Conservation (phyloP, 176 grass and related monocot genomes). For the Triticum dicoccoides region DNA sequence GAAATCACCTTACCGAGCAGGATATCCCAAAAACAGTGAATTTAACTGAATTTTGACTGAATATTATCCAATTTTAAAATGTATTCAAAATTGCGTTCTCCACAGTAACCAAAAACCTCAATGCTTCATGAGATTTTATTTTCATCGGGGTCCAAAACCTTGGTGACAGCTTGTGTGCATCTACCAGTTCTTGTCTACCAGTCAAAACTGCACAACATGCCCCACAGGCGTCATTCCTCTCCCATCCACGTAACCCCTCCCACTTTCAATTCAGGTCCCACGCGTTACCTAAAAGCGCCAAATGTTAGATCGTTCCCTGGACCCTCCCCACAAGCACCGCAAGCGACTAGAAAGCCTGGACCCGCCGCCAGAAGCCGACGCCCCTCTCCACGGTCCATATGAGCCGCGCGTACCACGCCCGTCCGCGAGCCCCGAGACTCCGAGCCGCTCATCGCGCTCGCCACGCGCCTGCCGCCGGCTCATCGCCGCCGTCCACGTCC, state of each 20-base stretch:
- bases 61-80: no score
- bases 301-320: not conserved
- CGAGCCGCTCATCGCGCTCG: constrained; percentile 7
- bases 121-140: no score
- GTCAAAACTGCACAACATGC: constrained; percentile 35
- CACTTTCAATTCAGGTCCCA: constrained; percentile 22
- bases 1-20: no score
- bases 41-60: no score
- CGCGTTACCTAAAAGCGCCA: constrained; percentile 33
- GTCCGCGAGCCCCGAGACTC: constrained; percentile 32
- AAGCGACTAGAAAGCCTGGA: not conserved
- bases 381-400: not conserved
- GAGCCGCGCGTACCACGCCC: constrained; percentile 18
- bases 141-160: no score
- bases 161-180: constrained; percentile 18
- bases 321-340: not conserved
- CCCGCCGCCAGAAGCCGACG: not conserved
- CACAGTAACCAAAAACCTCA: no score
- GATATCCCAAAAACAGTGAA: no score
- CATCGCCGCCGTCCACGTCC: constrained; percentile 44
- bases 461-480: constrained; percentile 20
- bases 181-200: constrained; percentile 16
- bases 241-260: constrained; percentile 39
- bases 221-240: constrained; percentile 5
- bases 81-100: no score